Evolutionary conservation across 2,329 filamentous ascomycete genomes (phyloP), one percentile per base, ranked within the genome.

Genomic region (Fusarium brachygibbosum): DNA sequence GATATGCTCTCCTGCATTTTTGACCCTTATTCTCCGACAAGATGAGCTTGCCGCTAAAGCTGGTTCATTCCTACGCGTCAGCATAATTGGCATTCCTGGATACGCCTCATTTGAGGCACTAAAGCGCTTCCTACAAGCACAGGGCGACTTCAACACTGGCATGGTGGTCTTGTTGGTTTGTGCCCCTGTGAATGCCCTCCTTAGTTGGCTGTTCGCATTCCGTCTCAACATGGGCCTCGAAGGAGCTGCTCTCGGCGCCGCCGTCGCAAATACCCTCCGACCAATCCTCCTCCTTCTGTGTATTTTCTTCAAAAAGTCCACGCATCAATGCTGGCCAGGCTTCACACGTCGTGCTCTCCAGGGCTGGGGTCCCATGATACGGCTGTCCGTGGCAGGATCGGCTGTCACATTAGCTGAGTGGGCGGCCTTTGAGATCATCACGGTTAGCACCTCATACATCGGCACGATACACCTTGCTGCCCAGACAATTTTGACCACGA

Each of bases 61-160:
- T 0, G 84, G 85, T 14, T 76, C 75, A 1, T 88, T 86, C 58
- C 70, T 87, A 34, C 78, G 80, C 6, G 79, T 85, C 34, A 81
- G 84, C 40, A 76, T 87, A 3, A 73, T 85, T 9, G 84, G 85
- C 0, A 77, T 85, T 2, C 85, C 85, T 1, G 85, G 84, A 4
- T 87, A 86, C 56, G 84, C 83, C 2, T 80, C 80, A 5, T 88
- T 87, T 31, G 86, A 87, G 64, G 83, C 83, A 0, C 78, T 83
- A 3, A 88, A 87, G 71, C 79, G 85, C 0, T 87, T 86, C 64
- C 79, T 86, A 4, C 85, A 87, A 70, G 83, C 86, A 0, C 85
- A 87, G 65, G 85, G 86, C 2, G 78, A 85, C 32, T 87, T 87
- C 76, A 82, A 82, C 34, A 83, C 82, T 2, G 83, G 81, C 16